These are phyloP conservation scores for Polyrhizophydium stewartii DNA, from an alignment of 371 early-diverging fungal genomes.

Conservation along the genomic window DNA sequence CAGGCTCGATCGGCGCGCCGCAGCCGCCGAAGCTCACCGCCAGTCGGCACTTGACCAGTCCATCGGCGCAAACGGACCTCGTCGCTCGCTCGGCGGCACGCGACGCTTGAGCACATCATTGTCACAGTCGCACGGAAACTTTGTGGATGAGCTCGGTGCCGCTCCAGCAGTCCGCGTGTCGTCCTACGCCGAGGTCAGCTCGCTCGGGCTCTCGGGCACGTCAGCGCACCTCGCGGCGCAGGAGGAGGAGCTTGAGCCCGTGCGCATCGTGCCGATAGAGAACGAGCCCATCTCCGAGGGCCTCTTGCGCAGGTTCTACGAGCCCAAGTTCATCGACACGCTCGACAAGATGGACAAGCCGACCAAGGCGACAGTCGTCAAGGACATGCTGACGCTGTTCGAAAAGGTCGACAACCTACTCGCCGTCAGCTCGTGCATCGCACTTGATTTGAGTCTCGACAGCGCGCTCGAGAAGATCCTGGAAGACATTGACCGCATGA, in stretches of 20 bases:
- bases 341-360: constrained; percentile 38
- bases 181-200: too few species aligned
- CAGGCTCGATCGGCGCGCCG: not conserved
- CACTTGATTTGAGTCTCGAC: constrained; percentile 33
- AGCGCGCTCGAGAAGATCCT: constrained; percentile 26
- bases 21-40: constrained; percentile 3
- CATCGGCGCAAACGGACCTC: too few species aligned
- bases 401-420: constrained; percentile 36
- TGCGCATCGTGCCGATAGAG: not conserved
- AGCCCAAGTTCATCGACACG: constrained; percentile 27
- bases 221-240: too few species aligned
- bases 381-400: constrained; percentile 31
- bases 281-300: constrained; percentile 18
- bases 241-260: not conserved
- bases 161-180: too few species aligned
- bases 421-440: constrained; percentile 19
- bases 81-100: too few species aligned
- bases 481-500: constrained; percentile 21
- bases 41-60: constrained; percentile 7
- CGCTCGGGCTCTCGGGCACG: too few species aligned
- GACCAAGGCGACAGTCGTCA: constrained; percentile 22
- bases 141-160: too few species aligned
- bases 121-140: too few species aligned
- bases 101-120: too few species aligned
- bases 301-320: constrained; percentile 30